phyloP scores from a whole-genome alignment of 129 eudicot genomes.

The Flaveria brownii region DNA sequence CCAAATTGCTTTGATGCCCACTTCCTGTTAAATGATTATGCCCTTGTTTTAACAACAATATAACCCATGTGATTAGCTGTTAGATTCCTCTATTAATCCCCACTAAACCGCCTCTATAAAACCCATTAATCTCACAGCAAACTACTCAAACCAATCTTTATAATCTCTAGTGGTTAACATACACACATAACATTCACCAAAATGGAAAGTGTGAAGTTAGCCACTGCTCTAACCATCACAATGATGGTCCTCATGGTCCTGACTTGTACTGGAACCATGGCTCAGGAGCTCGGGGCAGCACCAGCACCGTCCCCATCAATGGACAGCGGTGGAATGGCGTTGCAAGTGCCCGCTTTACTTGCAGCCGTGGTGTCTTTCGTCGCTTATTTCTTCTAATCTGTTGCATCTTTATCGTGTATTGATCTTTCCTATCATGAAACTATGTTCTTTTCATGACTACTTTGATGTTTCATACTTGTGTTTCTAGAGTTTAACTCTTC shows the following conservation, averaged over 20 bases:
- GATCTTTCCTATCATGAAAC: no score
- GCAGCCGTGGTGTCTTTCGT: slow-evolving; percentile 32
- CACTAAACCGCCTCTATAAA: slow-evolving; percentile 21
- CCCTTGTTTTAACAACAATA: slow-evolving; percentile 20
- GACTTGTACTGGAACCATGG: slow-evolving; percentile 25
- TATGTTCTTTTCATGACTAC: neutral
- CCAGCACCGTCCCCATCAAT: slow-evolving; percentile 54
- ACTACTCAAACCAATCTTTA: neutral
- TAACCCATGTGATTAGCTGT: slow-evolving; percentile 37
- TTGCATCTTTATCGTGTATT: neutral
- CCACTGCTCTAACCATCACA: slow-evolving; percentile 30
- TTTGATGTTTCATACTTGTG: neutral
- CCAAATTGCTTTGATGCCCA: slow-evolving; percentile 24
- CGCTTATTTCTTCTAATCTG: slow-evolving; percentile 37
- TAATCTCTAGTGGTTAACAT: neutral
- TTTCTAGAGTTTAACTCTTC: neutral
- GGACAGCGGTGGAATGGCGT: slow-evolving; percentile 41
- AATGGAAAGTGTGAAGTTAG: slow-evolving; percentile 42
- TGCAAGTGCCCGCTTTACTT: slow-evolving; percentile 39
- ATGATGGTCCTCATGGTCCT: slow-evolving; percentile 27
- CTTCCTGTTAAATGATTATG: slow-evolving; percentile 25
- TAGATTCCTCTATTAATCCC: slow-evolving; percentile 31
- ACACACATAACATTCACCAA: neutral
- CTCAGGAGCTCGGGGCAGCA: slow-evolving; percentile 39
- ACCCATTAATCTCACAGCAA: slow-evolving; percentile 21